phyloP scores from a whole-genome alignment of 352 stramenopile genomes.

The Pythium dissimile region DNA sequence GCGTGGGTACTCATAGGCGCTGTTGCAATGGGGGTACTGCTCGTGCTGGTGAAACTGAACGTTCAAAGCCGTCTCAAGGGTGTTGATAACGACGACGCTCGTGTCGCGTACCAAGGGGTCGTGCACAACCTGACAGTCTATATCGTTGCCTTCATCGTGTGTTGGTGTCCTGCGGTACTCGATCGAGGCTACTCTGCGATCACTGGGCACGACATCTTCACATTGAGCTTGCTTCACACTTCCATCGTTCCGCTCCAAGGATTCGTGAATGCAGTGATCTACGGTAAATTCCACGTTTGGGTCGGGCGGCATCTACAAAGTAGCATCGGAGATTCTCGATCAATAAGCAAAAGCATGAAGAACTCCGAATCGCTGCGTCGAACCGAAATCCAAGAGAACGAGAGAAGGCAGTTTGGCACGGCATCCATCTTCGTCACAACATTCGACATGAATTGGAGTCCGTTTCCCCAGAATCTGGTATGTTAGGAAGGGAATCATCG shows the following conservation, averaged over 20 bases:
- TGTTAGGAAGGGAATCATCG: not conserved
- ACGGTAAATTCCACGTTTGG: conserved; percentile 84
- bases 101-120: conserved; percentile 73
- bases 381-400: conserved; percentile 37
- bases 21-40: conserved; percentile 48
- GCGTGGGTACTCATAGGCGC: conserved; percentile 69
- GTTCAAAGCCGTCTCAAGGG: conserved; percentile 68
- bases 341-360: conserved; percentile 8
- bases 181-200: conserved; percentile 64
- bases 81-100: conserved; percentile 73
- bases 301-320: conserved; percentile 55
- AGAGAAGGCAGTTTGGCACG: conserved; percentile 63
- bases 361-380: conserved; percentile 33
- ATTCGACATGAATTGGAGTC: conserved; percentile 78
- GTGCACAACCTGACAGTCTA: conserved; percentile 84
- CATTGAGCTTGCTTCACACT: conserved; percentile 64
- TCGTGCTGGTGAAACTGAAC: conserved; percentile 78
- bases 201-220: conserved; percentile 51
- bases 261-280: conserved; percentile 85
- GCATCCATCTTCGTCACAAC: conserved; percentile 77
- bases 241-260: conserved; percentile 79
- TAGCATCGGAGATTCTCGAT: not conserved
- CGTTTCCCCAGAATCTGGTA: conserved; percentile 62
- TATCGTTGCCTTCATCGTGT: conserved; percentile 78
- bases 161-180: conserved; percentile 64